Base-by-base conservation (phyloP, 2,329 filamentous ascomycete species). In the Fusarium musae region DNA sequence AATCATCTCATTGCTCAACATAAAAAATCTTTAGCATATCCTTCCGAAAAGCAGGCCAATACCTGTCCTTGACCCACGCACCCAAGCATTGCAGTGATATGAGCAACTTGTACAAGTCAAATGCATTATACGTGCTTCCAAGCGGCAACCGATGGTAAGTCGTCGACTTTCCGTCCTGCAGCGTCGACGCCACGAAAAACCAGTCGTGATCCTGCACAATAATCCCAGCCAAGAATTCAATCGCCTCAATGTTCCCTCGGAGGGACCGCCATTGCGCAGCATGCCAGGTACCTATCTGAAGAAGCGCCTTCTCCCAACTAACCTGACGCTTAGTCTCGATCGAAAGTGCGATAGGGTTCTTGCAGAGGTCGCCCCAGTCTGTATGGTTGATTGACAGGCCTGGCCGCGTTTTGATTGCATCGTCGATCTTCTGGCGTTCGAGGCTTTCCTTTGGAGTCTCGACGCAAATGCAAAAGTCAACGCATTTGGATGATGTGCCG, bases 311-410 rank as follows among this genome's bases (percentile, higher is more conserved):
- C 53, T 57, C 53, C 53, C 39, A 57, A 11, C 53, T 57, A 28
- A 57, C 28, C 26, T 57, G 53, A 11, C 37, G 53, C 53, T 57
- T 57, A 43, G 53, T 57, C 53, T 57, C 53, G 21, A 57, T 57
- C 26, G 53, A 57, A 0, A 43, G 28, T 28, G 37, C 16, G 26
- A 57, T 16, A 23, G 53, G 39, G 26, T 57, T 57, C 28, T 42
- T 57, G 15, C 53, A 57, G 13, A 57, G 53, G 32, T 57, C 53
- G 16, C 53, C 53, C 53, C 53, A 57, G 28, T 57, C 53, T 43
- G 53, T 57, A 40, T 57, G 37, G 28, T 57, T 57, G 5, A 43
- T 43, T 8, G 53, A 57, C 8, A 57, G 28, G 3, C 37, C 53
- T 13, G 53, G 53, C 3, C 37, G 53, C 12, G 53, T 52, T 17